Evolutionary conservation across 208 protist genomes (phyloP), one percentile per base, ranked within the genome.

Genomic region (Acanthamoeba lenticulata): DNA sequence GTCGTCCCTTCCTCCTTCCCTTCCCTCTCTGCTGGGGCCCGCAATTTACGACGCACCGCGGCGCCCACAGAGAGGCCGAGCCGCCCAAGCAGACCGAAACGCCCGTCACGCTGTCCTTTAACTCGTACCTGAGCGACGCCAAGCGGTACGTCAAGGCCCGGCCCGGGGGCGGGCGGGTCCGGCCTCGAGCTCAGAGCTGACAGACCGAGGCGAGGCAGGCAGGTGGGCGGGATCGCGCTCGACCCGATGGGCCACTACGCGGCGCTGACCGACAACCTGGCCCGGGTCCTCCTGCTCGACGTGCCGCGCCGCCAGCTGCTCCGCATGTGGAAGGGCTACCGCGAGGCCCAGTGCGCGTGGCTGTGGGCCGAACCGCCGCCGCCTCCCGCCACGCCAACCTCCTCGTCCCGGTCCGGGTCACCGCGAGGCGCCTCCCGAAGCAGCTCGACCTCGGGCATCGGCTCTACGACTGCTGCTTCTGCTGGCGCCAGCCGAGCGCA

Each of bases 281-380:
- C 85, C 65, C 21, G 94, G 38, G 67, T 96, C 19, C 21, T 96
- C n/a, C 34, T 96, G 11, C n/a, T 96, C n/a, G 94, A 96, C n/a
- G 38, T 93, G n/a, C 79, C 93, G 24, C 92, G 93, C 52, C 57
- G 85, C 40, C 62, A 95, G 29, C 44, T 96, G 27, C 29, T 96
- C 42, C 91, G 79, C 60, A 77, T 94, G n/a, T 96, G 94, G 94
- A 96, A 96, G 40, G 65, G 65, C 7, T 86, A 86, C 27, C 38
- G 77, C 1, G 77, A 86, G 15, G 77, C 77, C 0, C 77, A 86
- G 34, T 86, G 77, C 77, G 38, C 44, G 38, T 86, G 77, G 77
- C 45, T 86, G 19, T 86, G 65, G 65, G 65, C 65, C 36, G 65
- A 74, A 19, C 65, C 65, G n/a, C 65, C 65, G 29, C 32, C 67